Conservation (phyloP, 2,329 filamentous ascomycete genomes). For the Anisogramma anomala region DNA sequence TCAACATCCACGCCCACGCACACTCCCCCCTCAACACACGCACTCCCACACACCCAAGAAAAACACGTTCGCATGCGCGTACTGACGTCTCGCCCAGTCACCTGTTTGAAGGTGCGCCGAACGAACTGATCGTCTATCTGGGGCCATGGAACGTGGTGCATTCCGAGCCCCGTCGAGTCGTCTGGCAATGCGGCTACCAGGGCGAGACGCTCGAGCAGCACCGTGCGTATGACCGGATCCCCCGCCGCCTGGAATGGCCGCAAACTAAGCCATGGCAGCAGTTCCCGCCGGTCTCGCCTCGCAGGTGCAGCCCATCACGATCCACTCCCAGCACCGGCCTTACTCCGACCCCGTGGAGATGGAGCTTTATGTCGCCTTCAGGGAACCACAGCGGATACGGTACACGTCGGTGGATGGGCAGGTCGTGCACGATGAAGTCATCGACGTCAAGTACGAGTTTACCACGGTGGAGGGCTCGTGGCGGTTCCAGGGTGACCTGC, state of each 20-base stretch:
- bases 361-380: slow-evolving; percentile 37
- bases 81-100: slow-evolving; percentile 24
- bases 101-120: slow-evolving; percentile 37
- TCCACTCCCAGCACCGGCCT: slow-evolving; percentile 39
- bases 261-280: slow-evolving; percentile 18
- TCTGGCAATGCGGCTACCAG: slow-evolving; percentile 42
- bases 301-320: slow-evolving; percentile 36
- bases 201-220: slow-evolving; percentile 41
- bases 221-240: slow-evolving; percentile 24
- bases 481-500: slow-evolving; percentile 38
- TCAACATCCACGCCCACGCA: too few species aligned
- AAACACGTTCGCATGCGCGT: too few species aligned
- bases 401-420: slow-evolving; percentile 35
- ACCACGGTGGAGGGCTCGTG: slow-evolving; percentile 35
- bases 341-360: slow-evolving; percentile 39
- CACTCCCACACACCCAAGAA: too few species aligned
- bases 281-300: slow-evolving; percentile 36
- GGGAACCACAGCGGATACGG: slow-evolving; percentile 35
- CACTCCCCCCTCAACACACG: too few species aligned
- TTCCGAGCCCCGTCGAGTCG: slow-evolving; percentile 35
- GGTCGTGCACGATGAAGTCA: slow-evolving; percentile 36
- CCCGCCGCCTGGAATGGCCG: slow-evolving; percentile 3
- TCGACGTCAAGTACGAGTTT: slow-evolving; percentile 40
- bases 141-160: slow-evolving; percentile 42
- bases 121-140: slow-evolving; percentile 39